Conservation (phyloP, 2,329 filamentous ascomycete species). For the Aureobasidium sp. region DNA sequence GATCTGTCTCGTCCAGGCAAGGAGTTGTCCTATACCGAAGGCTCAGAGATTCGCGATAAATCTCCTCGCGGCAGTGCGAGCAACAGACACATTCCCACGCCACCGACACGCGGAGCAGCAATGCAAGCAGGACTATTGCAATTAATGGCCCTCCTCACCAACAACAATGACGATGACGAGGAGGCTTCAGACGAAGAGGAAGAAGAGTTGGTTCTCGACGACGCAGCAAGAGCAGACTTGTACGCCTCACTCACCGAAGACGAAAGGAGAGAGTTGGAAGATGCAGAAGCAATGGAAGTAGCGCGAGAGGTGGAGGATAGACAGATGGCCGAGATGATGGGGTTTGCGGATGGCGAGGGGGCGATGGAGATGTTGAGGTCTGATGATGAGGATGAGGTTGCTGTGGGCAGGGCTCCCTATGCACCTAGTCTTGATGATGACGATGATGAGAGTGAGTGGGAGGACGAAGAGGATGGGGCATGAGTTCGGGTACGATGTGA, state of each 20-base stretch:
- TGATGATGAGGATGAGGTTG: slow-evolving; percentile 11
- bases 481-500: background rate
- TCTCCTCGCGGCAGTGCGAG: background rate
- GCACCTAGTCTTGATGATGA: background rate
- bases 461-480: background rate
- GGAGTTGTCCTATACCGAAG: background rate
- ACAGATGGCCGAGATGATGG: slow-evolving; percentile 2
- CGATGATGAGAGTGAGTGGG: background rate
- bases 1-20: slow-evolving; percentile 7
- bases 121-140: slow-evolving; percentile 16
- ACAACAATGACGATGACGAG: background rate
- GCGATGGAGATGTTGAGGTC: slow-evolving; percentile 13
- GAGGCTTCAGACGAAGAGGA: background rate
- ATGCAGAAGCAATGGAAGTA: background rate
- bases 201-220: background rate
- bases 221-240: background rate
- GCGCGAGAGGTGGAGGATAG: background rate
- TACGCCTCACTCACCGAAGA: background rate
- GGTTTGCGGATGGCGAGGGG: slow-evolving; percentile 2
- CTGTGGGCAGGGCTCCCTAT: background rate
- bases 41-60: background rate
- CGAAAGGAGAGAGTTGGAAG: background rate
- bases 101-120: background rate
- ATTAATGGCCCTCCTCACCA: slow-evolving; percentile 16
- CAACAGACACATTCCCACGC: background rate